Evolutionary conservation across 2,329 filamentous ascomycete species (phyloP).

Genomic region (Chaetomium sp.): DNA sequence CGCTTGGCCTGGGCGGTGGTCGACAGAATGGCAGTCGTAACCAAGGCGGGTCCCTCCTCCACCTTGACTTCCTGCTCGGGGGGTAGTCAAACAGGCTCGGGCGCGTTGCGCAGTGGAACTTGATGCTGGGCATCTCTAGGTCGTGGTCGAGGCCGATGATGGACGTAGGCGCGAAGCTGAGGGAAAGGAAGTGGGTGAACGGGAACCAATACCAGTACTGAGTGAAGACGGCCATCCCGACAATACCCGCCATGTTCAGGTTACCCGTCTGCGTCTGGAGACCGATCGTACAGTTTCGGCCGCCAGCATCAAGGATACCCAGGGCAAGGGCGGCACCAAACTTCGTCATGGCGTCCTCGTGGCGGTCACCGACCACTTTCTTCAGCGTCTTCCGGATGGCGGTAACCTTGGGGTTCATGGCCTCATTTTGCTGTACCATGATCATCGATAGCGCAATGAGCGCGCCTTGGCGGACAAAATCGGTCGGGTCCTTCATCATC

Average conservation of each 20-base stretch:
- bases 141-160: constrained; percentile 95
- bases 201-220: constrained; percentile 99
- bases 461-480: constrained; percentile 96
- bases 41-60: constrained; percentile 89
- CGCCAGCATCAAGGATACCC: constrained; percentile 96
- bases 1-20: constrained; percentile 97
- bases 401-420: constrained; percentile 95
- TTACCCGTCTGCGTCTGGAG: constrained; percentile 97
- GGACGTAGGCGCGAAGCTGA: constrained; percentile 95
- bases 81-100: constrained; percentile 98
- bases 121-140: constrained; percentile 89
- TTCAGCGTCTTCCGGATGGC: constrained; percentile 89
- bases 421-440: constrained; percentile 98
- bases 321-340: constrained; percentile 93
- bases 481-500: constrained; percentile 99
- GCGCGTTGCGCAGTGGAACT: constrained; percentile 91
- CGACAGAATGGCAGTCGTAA: constrained; percentile 92
- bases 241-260: constrained; percentile 96
- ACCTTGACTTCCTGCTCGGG: constrained; percentile 94
- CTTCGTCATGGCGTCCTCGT: constrained; percentile 99
- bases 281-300: constrained; percentile 96
- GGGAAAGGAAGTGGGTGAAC: constrained; percentile 92
- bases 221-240: constrained; percentile 96
- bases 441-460: constrained; percentile 96
- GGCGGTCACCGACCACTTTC: constrained; percentile 91